Evolutionary conservation across 257 asterid genomes (phyloP).

Genomic region (Gentiana straminea): DNA sequence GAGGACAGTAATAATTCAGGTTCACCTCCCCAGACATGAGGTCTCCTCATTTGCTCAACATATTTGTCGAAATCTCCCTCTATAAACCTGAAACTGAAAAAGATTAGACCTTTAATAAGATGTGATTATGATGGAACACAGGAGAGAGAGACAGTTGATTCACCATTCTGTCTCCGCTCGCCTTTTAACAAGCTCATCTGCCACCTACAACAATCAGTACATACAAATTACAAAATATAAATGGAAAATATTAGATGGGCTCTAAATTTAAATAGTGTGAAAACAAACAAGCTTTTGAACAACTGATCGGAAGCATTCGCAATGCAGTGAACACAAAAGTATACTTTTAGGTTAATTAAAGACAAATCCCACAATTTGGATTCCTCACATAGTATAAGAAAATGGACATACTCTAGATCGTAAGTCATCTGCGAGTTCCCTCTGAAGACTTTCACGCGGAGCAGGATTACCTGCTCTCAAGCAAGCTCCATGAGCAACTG

Average conservation of each 20-base stretch:
- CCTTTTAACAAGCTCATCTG: conserved; percentile 75
- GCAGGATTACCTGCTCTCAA: conserved; percentile 62
- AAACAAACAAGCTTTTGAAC: neutral
- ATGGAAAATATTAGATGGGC: neutral
- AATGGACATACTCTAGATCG: conserved; percentile 55
- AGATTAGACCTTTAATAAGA: neutral
- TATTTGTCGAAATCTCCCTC: conserved; percentile 89
- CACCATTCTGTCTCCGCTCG: conserved; percentile 90
- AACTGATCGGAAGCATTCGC: neutral
- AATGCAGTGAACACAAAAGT: no score
- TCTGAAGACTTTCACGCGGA: conserved; percentile 60
- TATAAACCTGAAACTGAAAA: conserved; percentile 53
- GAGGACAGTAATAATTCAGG: conserved; percentile 96
- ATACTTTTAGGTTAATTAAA: no score
- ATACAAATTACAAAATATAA: conserved; percentile 12
- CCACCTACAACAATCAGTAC: conserved; percentile 44
- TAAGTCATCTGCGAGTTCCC: conserved; percentile 78
- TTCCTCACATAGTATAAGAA: neutral
- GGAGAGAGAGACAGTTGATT: conserved; percentile 7
- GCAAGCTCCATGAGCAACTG: conserved; percentile 94
- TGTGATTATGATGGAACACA: neutral
- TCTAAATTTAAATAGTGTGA: neutral
- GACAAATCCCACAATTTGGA: no score
- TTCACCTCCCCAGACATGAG: conserved; percentile 98
- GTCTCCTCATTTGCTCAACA: conserved; percentile 59